Conservation (phyloP, 2,329 filamentous ascomycete genomes). For the Cercospora sp. region DNA sequence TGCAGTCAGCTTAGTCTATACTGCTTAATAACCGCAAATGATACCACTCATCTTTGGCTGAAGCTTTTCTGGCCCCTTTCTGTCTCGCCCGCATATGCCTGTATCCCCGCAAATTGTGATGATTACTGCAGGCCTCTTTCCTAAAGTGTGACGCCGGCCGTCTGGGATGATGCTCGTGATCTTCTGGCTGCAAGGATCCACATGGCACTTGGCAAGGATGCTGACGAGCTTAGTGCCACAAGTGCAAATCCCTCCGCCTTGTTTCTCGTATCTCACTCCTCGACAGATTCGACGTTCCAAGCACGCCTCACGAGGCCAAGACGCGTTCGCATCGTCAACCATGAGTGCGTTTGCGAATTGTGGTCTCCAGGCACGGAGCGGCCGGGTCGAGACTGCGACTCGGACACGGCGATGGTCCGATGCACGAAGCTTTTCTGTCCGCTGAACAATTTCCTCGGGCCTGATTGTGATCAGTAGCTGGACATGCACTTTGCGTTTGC, state of each 20-base stretch:
- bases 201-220: background rate
- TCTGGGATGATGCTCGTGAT: background rate
- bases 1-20: background rate
- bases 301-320: background rate
- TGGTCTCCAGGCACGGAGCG: background rate
- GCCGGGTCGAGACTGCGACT: background rate
- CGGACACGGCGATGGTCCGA: background rate
- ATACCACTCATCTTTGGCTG: background rate
- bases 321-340: background rate
- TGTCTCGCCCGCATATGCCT: background rate
- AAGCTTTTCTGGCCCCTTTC: background rate
- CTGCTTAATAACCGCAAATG: background rate
- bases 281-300: background rate
- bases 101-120: background rate
- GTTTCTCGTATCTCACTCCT: background rate
- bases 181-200: background rate
- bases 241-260: background rate
- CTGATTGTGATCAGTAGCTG: background rate
- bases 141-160: background rate
- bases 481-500: background rate
- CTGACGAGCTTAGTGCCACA: background rate
- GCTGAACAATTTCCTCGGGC: background rate
- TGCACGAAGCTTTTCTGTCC: background rate
- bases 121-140: background rate
- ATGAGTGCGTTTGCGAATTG: background rate